Base-by-base conservation (phyloP, 1,284 basidiomycete genomes). In the Pseudomicrostroma phylloplanum region DNA sequence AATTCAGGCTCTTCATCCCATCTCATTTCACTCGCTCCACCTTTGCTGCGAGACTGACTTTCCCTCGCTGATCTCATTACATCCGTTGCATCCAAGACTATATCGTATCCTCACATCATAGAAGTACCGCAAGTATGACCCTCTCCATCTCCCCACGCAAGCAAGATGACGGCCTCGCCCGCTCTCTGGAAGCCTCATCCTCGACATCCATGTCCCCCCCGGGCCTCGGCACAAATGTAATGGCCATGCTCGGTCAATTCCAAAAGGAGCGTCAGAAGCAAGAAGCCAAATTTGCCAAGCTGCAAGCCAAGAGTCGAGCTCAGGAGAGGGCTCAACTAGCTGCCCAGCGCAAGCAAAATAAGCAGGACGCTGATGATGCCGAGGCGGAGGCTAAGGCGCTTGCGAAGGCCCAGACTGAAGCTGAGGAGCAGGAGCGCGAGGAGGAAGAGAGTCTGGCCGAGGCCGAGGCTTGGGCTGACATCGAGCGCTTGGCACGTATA, bases 361-460 rank as follows among this genome's bases (percentile, higher is more conserved):
- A 54, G 51, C 51, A 54, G 21, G 21, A 54, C 21, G 51, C 51
- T 25, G 26, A 54, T 15, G 19, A 23, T 13, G 51, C 51, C 7
- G 51, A 54, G 25, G 51, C 51, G 6, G 26, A 54, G 51, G 51
- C 51, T 8, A 57, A 57, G 23, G 40, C 7, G 15, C 23, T 43
- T 36, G 56, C 41, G 21, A 21, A 40, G 43, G 56, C 26, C 12
- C 40, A 42, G 19, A 7, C 15, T 12, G 17, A 41, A 8, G 25
- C 17, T 13, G n/a, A 17, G 17, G 56, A 25, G 39, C 40, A 57
- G 21, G 56, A 57, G 56, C 40, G 21, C n/a, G 39, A 57, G 17
- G 56, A 57, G 56, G 43, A 25, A 19, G n/a, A 57, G 26, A n/a
- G n/a, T 4, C n/a, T 57, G 40, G 56, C 21, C 11, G 56, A 57